Evolutionary conservation across 2,329 filamentous ascomycete genomes (phyloP), one percentile per base, ranked within the genome.

Genomic region (Fusarium veterinarium): DNA sequence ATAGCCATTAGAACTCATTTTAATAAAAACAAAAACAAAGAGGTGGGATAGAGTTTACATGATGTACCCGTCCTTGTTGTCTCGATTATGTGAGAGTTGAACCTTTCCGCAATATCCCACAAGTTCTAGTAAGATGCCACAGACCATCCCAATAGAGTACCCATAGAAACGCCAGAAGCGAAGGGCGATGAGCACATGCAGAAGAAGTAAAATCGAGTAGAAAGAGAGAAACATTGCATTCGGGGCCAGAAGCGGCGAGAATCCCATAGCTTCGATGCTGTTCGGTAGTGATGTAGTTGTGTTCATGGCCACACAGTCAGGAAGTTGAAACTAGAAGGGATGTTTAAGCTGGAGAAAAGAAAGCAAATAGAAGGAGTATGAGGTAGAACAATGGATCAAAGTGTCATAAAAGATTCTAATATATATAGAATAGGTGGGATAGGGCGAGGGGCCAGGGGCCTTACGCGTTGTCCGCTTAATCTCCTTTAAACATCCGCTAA

Each of bases 131-230:
- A 58, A 13, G n/a, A 58, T 31, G 8, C 55, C 55, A 23, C 55
- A 51, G 10, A 51, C 11, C 55, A 58, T 58, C 28, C 55, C 55
- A 16, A 58, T 51, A 5, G 55, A 37, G n/a, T 38, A 58, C 12
- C 55, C 55, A 51, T 51, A 51, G 20, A 30, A 58, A 16, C 33
- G 10, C 55, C 55, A 58, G 16, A 51, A 58, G 17, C 25, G 42
- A 16, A 37, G 14, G 2, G 16, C 11, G 1, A 58, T 58, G 7
- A 33, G 17, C 0, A 33, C 5, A 38, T 38, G 42, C 0, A 58
- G 25, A 30, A 9, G 31, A 23, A 48, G 55, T 1, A 9, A 6
- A 7, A 51, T 20, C 0, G 42, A 20, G 20, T 51, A 49, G 11
- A 58, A 58, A 7, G 55, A 37, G 2, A 58, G 42, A 12, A 58